Evolutionary conservation across 371 early-diverging fungal genomes (phyloP).

Genomic region (Mucor lusitanicus): DNA sequence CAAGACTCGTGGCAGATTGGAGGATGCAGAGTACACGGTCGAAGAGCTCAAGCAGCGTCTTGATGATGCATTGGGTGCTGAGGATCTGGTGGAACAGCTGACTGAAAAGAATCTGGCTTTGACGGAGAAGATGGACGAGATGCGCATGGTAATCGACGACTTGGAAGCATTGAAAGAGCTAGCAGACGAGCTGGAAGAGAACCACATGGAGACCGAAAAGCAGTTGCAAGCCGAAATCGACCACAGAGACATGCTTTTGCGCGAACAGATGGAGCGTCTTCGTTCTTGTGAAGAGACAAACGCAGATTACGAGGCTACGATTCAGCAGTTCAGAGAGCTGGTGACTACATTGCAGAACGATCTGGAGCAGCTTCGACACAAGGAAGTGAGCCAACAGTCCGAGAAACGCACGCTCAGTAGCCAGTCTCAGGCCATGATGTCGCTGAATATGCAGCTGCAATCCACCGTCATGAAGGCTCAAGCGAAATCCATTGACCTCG

Average conservation of each 20-base stretch:
- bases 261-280: slow-evolving; percentile 63
- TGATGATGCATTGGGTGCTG: slow-evolving; percentile 83
- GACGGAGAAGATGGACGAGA: slow-evolving; percentile 76
- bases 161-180: slow-evolving; percentile 89
- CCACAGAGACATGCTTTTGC: slow-evolving; percentile 68
- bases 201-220: slow-evolving; percentile 84
- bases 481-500: slow-evolving; percentile 88
- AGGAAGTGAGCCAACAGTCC: slow-evolving; percentile 57
- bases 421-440: slow-evolving; percentile 85
- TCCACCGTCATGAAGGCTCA: slow-evolving; percentile 82
- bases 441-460: slow-evolving; percentile 81
- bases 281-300: slow-evolving; percentile 76
- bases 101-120: slow-evolving; percentile 79
- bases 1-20: slow-evolving; percentile 58
- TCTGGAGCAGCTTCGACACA: slow-evolving; percentile 65
- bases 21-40: slow-evolving; percentile 68
- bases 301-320: slow-evolving; percentile 84
- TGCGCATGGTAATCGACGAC: slow-evolving; percentile 78
- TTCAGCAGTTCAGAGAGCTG: slow-evolving; percentile 85
- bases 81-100: slow-evolving; percentile 79
- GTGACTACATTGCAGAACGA: slow-evolving; percentile 78
- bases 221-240: slow-evolving; percentile 85
- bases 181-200: slow-evolving; percentile 91
- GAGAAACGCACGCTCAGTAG: slow-evolving; percentile 58
- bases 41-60: slow-evolving; percentile 83